Evolutionary conservation across 306 rosid species (phyloP).

Genomic region (Dicorynia guianensis): DNA sequence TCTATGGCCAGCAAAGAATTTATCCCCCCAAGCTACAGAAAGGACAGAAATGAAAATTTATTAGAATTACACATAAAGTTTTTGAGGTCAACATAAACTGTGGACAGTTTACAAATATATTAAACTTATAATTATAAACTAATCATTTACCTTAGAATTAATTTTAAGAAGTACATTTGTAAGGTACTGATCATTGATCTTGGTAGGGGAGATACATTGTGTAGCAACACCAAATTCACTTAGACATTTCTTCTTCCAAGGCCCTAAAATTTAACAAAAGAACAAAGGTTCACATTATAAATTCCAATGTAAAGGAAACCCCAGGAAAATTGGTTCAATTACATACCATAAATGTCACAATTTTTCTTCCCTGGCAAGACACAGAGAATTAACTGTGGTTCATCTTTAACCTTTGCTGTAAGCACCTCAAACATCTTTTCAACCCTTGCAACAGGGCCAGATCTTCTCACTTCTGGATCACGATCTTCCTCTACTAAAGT

Average conservation of each 20-base stretch:
- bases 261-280: slow-evolving; percentile 61
- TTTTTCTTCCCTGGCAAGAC: slow-evolving; percentile 85
- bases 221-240: slow-evolving; percentile 77
- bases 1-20: slow-evolving; percentile 89
- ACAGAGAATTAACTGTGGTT: slow-evolving; percentile 80
- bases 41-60: slow-evolving; percentile 32
- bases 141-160: slow-evolving; percentile 78
- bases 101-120: slow-evolving; percentile 6
- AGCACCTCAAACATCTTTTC: slow-evolving; percentile 82
- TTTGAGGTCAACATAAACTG: background rate
- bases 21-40: slow-evolving; percentile 83
- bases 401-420: slow-evolving; percentile 52
- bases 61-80: slow-evolving; percentile 9
- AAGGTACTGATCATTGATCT: slow-evolving; percentile 82
- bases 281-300: slow-evolving; percentile 22
- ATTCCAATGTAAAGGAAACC: slow-evolving; percentile 28
- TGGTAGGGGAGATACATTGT: slow-evolving; percentile 85
- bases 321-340: background rate
- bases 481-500: slow-evolving; percentile 86
- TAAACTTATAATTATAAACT: slow-evolving; percentile 13
- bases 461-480: slow-evolving; percentile 64
- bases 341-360: slow-evolving; percentile 79
- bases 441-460: slow-evolving; percentile 74
- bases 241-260: slow-evolving; percentile 90
- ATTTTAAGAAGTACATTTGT: slow-evolving; percentile 91